A percentile compares a stretch with the other conserved stretches of the same genome.
phyloP scores from a whole-genome alignment of 1,284 basidiomycete species.

The Fomitopsis palustris region DNA sequence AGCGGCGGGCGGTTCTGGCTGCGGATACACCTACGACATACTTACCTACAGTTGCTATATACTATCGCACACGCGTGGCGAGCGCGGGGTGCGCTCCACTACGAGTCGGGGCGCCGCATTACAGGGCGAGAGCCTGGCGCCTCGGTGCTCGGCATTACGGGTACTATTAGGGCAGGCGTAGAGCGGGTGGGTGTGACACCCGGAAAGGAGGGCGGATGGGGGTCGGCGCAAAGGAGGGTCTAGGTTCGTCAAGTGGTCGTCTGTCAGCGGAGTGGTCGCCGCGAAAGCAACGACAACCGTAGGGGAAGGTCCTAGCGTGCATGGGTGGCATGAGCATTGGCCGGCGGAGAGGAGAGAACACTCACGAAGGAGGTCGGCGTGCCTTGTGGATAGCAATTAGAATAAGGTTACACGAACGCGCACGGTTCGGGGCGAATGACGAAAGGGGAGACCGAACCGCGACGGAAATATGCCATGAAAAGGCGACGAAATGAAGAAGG shows the following conservation, averaged over 20 bases:
- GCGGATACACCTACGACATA: constrained; percentile 9
- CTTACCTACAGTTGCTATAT: constrained; percentile 10
- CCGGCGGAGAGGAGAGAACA: neutral
- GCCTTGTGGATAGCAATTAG: constrained; percentile 9
- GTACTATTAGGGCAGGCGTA: constrained; percentile 2
- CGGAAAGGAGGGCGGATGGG: neutral
- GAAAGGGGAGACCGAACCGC: constrained; percentile 1
- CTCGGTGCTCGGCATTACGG: constrained; percentile 5
- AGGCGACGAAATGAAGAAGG: neutral
- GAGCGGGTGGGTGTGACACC: neutral
- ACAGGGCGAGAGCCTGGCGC: neutral
- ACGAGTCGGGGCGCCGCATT: constrained; percentile 2
- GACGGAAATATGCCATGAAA: neutral
- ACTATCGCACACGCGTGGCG: constrained; percentile 5
- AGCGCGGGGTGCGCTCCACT: neutral
- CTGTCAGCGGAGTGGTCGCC: constrained; percentile 2
- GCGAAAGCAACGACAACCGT: constrained; percentile 7
- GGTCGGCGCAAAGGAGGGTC: constrained; percentile 9
- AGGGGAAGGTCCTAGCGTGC: constrained; percentile 8
- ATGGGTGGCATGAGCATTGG: neutral
- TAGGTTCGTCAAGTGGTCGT: constrained; percentile 3
- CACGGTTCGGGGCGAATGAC: constrained; percentile 4
- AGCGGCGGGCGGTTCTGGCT: constrained; percentile 3
- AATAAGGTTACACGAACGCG: constrained; percentile 9
- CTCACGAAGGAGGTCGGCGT: constrained; percentile 12